phyloP scores from a whole-genome alignment of 768 basidiomycete genomes.

The Pilatotrama ljubarskyi region DNA sequence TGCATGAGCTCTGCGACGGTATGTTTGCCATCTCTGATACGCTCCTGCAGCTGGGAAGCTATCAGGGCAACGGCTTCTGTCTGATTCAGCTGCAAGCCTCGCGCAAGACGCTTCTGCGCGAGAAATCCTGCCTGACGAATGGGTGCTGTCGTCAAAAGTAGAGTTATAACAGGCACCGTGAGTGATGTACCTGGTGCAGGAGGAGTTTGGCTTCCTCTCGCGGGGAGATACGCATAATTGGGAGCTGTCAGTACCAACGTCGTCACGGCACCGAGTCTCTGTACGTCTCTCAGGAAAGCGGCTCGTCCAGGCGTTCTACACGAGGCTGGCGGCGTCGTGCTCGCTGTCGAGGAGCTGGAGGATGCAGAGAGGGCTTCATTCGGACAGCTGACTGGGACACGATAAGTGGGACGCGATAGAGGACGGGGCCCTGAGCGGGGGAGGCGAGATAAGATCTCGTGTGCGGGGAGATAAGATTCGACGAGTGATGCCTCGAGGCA shows the following conservation, averaged over 20 bases:
- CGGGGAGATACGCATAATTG: slow-evolving; percentile 66
- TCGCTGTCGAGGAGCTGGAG: background rate
- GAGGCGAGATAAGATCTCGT: slow-evolving; percentile 7
- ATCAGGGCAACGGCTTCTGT: slow-evolving; percentile 90
- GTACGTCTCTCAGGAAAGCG: background rate
- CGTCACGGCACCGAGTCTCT: background rate
- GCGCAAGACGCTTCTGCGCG: slow-evolving; percentile 91
- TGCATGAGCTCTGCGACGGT: slow-evolving; percentile 93
- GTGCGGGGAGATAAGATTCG: background rate
- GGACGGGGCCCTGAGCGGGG: background rate
- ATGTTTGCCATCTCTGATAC: slow-evolving; percentile 87
- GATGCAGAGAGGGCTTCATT: slow-evolving; percentile 1
- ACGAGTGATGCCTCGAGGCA: slow-evolving; percentile 17
- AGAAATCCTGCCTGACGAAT: slow-evolving; percentile 71
- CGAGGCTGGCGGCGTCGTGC: slow-evolving; percentile 2
- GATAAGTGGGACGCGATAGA: background rate
- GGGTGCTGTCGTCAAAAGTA: background rate
- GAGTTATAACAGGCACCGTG: background rate
- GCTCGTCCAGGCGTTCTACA: background rate
- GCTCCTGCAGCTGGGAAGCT: slow-evolving; percentile 89
- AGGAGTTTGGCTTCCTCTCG: slow-evolving; percentile 75
- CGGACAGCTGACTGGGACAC: background rate
- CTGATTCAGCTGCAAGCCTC: slow-evolving; percentile 86
- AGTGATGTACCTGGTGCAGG: slow-evolving; percentile 60
- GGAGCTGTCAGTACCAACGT: background rate